Base-by-base conservation (phyloP, 176 grass and related monocot species). In the Metroxylon sagu region DNA sequence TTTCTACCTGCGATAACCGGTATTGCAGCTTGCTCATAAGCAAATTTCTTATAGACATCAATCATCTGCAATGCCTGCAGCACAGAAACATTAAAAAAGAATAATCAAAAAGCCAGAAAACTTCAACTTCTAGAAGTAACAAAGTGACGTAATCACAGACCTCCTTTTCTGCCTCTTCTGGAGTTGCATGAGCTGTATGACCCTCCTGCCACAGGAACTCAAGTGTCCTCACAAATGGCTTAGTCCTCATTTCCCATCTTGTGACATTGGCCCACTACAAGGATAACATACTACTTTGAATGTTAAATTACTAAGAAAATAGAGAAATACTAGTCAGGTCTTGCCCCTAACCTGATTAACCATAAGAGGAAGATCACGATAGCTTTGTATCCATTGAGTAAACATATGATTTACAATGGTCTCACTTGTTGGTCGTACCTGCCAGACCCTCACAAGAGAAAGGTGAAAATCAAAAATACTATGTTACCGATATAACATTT, bases 371-470 rank as follows among this genome's bases (percentile, higher is more conserved):
- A 97, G 87, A 82, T 97, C 93, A 19, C 87, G 93, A 19, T 91
- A 88, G 62, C 93, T 97, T 5, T 97, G 84, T 53, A 97, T 91
- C 93, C 93, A 97, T 78, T 97, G 89, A 21, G 93, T 97, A 80
- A 97, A 97, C 93, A 97, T 97, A 67, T 97, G 93, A 68, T 97
- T 97, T 67, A 97, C 93, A 27, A 97, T 97, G 72, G 93, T 97
- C 82, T 97, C 93, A 72, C 91, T 96, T 82, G 91, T 96, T 60
- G 91, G 91, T 83, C 91, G 90, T 78, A 96, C 91, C 91, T 96
- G 79, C 72, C 71, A 85, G 74, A 62, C 77, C 84, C 87, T 91
- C 93, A 76, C 88, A 75, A 74, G 80, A 23, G 53, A 35, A 91
- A 85, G 53, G 70, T 49, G 53, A 78, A 73, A 43, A 12, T 43